Base-by-base conservation (phyloP, 2,329 filamentous ascomycete genomes). In the Aspergillus tubingensis region DNA sequence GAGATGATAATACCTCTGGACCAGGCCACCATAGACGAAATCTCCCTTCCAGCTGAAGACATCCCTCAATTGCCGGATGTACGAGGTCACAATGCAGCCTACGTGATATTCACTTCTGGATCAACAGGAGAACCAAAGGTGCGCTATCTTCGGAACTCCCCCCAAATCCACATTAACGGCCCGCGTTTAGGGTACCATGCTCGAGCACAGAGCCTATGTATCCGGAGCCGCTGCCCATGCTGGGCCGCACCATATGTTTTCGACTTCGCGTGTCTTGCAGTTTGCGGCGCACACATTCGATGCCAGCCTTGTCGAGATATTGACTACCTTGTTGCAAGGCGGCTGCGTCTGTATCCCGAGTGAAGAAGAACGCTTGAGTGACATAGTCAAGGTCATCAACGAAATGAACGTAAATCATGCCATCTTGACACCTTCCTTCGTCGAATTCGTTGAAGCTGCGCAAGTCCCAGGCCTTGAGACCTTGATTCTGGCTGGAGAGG, bases 391-490 rank as follows among this genome's bases (percentile, higher is more conserved):
- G 0, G 78, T 77, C 1, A 83, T 88, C 39, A 80, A 81, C n/a
- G 70, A 79, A 0, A 83, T 85, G 79, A 72, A 79, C 8, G 81
- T 83, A 32, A 83, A 79, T 43, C 81, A 80, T 76, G 82, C 81
- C 2, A 83, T 84, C 67, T 81, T 89, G 69, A 89, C 87, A 0
- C 83, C 86, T 1, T 80, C 85, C 0, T 81, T 89, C 30, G 83
- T 86, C 2, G 69, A 76, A 19, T 76, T 82, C 7, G 65, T 84
- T 47, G 70, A 77, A 17, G 77, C 79, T 1, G 69, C 74, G 2
- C 75, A 77, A 11, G 74, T 84, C 6, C 78, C 79, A 3, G 72
- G 70, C 5, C 68, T 84, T 23, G 73, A 77, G 36, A 74, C 67
- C 10, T 66, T 84, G 21, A 70, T 76, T 19, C 68, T 83, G 43